phyloP scores from a whole-genome alignment of 306 rosid genomes.

The Gastrolobium bilobum region DNA sequence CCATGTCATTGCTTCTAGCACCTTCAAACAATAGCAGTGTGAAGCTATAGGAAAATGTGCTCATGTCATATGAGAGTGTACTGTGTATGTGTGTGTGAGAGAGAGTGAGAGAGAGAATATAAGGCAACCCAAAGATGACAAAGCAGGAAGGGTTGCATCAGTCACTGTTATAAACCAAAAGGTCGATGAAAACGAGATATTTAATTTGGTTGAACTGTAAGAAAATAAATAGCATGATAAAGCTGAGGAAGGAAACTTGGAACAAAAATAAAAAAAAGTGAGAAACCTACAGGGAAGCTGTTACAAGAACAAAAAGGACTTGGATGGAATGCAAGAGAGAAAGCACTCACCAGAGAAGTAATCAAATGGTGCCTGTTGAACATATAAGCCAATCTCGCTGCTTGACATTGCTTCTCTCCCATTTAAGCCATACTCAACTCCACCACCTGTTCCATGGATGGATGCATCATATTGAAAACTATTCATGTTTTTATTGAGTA shows the following conservation, averaged over 20 bases:
- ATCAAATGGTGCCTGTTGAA: constrained; percentile 61
- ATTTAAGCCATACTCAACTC: constrained; percentile 56
- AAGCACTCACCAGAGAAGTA: constrained; percentile 66
- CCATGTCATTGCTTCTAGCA: constrained; percentile 50
- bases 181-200: neutral
- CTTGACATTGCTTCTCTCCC: constrained; percentile 57
- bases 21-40: constrained; percentile 47
- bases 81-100: no score
- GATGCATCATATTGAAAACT: constrained; percentile 50
- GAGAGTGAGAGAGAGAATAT: neutral
- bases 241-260: neutral
- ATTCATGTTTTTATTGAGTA: constrained; percentile 22
- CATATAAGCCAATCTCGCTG: constrained; percentile 42
- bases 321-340: neutral
- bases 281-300: constrained; percentile 16
- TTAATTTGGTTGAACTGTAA: neutral
- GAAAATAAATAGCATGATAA: neutral
- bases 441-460: constrained; percentile 48
- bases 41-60: neutral
- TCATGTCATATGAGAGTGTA: no score
- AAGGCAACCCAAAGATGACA: neutral
- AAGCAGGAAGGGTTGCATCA: constrained; percentile 26
- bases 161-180: constrained; percentile 23
- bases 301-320: neutral
- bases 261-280: neutral